Base-by-base conservation (phyloP, 768 basidiomycete species). In the Leccinum pellstonianum region DNA sequence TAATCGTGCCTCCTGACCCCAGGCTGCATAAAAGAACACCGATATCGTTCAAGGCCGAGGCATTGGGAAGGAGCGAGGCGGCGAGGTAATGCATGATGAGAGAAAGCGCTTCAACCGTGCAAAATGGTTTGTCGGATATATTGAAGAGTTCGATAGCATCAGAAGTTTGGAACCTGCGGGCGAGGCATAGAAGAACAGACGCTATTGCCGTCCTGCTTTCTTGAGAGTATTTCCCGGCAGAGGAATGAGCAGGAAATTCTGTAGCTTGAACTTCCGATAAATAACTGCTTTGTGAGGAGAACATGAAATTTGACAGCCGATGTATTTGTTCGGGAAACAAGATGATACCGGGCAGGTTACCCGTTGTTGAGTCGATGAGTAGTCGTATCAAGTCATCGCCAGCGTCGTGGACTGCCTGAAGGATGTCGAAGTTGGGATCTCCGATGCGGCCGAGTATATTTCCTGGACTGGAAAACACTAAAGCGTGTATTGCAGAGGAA, bases 21-120 rank as follows among this genome's bases (percentile, higher is more conserved):
- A 80, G 64, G 4, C 74, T 68, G 17, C 80, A 78, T 9, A 83
- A 64, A 27, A 83, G 66, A 57, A 83, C 80, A 17, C 81, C 81
- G 31, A 81, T 76, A 57, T 83, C 81, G 62, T 83, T 83, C 69
- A 78, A 76, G 23, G 77, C 79, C 29, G 79, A 77, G 2, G 81
- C 75, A 12, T 76, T 75, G 5, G 80, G 80, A 60, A 72, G 72
- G 37, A 81, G 70, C 1, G 79, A 74, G 1, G 81, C 69, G 0
- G 81, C 78, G 25, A 82, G 64, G 65, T 83, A 83, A 62, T 82
- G 81, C 52, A 82, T 70, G 48, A 82, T 55, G 9, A 82, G 73
- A 49, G 76, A 67, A 31, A 82, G 62, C 2, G 77, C 75, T 19
- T 76, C 72, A 23, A 72, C 73, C 10, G 73, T 66, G 23, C 71